Evolutionary conservation across 2,329 filamentous ascomycete species (phyloP).

Genomic region (Fusarium staphyleae): DNA sequence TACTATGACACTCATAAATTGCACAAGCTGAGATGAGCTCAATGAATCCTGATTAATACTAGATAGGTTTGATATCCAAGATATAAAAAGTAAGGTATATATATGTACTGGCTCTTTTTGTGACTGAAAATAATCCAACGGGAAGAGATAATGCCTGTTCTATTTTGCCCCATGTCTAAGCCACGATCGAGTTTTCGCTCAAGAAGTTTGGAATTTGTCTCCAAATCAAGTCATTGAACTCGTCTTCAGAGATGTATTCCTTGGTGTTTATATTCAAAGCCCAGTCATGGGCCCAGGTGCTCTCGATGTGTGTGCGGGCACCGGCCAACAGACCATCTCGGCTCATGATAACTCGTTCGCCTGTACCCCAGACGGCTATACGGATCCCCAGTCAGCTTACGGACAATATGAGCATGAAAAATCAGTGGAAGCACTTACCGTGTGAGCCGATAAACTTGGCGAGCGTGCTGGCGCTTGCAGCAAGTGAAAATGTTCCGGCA

Average conservation of each 20-base stretch:
- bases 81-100: too few relatives aligned
- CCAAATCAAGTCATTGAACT: constrained; percentile 16
- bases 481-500: constrained; percentile 18
- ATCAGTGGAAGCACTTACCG: constrained; percentile 13
- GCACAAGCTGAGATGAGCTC: background rate
- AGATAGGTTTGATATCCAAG: too few relatives aligned
- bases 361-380: constrained; percentile 17
- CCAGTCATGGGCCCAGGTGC: constrained; percentile 12
- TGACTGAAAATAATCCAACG: too few relatives aligned
- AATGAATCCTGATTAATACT: too few relatives aligned
- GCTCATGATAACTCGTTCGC: background rate
- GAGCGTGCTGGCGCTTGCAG: constrained; percentile 25
- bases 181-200: background rate
- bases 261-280: constrained; percentile 26
- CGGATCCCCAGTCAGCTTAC: too few relatives aligned
- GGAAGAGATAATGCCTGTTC: background rate
- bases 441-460: constrained; percentile 18
- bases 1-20: background rate
- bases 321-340: constrained; percentile 20
- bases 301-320: constrained; percentile 8
- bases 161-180: background rate
- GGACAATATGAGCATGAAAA: too few relatives aligned
- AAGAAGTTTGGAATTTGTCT: background rate
- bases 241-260: constrained; percentile 5
- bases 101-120: background rate